Base-by-base conservation (phyloP, 1,284 basidiomycete species). In the Stygiomarasmius scandens region DNA sequence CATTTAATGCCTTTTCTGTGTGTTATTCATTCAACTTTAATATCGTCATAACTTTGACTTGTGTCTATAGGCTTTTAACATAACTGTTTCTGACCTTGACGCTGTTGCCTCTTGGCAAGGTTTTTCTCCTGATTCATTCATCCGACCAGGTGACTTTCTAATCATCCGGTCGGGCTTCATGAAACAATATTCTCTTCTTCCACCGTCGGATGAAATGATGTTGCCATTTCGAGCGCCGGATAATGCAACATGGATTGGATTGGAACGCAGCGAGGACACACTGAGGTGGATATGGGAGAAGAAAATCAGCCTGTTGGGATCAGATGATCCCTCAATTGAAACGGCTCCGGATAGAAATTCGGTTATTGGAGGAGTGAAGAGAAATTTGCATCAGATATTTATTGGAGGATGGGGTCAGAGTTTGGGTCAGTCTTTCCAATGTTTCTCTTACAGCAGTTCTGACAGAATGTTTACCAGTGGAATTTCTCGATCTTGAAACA, bases 271-370 rank as follows among this genome's bases (percentile, higher is more conserved):
- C 3, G 55, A 60, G 11, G 38, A 49, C 12, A 60, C 46, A 45
- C 38, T 60, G 20, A 41, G 54, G n/a, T 62, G 61, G 61, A 22
- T 62, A 25, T 62, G 61, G 61, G 56, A 58, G 1, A 62, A 56
- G 47, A 62, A 62, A 29, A 11, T 60, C 11, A 25, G 52, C 9
- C 2, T 62, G 1, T 49, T 62, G 9, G 61, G 61, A 16, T 44
- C 46, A n/a, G 61, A 62, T 48, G 55, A 62, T 27, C 55, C 54
- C 22, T 27, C 52, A 9, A 52, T 60, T 19, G 61, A 62, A 27
- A 23, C 24, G 5, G 6, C 44, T 3, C 52, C 58, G 14, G 16
- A n/a, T n/a, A n/a, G 27, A n/a, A 44, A 12, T 27, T 32, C 12
- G 5, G 36, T 25, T 3, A 53, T 59, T 20, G 45, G 36, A 11